Base-by-base conservation (phyloP, 345 rosid species). In the Eucalyptus viminalis region DNA sequence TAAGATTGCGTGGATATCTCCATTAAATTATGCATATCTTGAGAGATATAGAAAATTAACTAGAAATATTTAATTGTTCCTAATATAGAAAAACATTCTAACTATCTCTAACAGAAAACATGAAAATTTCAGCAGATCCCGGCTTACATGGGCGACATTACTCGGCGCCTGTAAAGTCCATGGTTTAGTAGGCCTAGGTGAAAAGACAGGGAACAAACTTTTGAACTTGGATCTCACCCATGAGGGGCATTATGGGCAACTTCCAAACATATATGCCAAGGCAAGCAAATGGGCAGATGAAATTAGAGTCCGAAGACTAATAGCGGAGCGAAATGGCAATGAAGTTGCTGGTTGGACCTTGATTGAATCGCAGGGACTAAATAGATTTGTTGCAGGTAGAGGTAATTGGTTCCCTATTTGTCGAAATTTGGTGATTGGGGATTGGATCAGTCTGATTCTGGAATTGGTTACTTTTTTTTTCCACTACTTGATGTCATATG, bases 261-360 rank as follows among this genome's bases (percentile, higher is more conserved):
- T 90, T 81, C 54, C 93, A 14, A 85, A 80, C 67, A 90, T 90
- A 47, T 90, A 90, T 80, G 93, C 93, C 56, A 88, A 83, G 56
- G 89, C 90, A 24, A 87, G 88, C 85, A 92, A 88, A 87, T 90
- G 92, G 92, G 89, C 86, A 22, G 90, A 90, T 29, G 93, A 87
- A 40, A 69, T 76, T 67, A 69, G 87, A 88, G 90, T 92, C n/a
- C 88, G 92, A 72, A 72, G 67, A 62, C 50, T 89, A 56, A 92
- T 92, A 91, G 86, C 62, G 2, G 92, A 89, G 53, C 87, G 91
- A 51, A 89, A 80, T 21, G 86, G 80, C 19, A 69, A n/a, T 69
- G 90, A 88, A 87, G 86, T 86, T 81, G 58, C 92, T 10, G 92
- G 93, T 49, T 89, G 93, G 88, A 92, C 92, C 91, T 88, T 88